phyloP scores from a whole-genome alignment of 768 basidiomycete species.

The Dioszegia hungarica region DNA sequence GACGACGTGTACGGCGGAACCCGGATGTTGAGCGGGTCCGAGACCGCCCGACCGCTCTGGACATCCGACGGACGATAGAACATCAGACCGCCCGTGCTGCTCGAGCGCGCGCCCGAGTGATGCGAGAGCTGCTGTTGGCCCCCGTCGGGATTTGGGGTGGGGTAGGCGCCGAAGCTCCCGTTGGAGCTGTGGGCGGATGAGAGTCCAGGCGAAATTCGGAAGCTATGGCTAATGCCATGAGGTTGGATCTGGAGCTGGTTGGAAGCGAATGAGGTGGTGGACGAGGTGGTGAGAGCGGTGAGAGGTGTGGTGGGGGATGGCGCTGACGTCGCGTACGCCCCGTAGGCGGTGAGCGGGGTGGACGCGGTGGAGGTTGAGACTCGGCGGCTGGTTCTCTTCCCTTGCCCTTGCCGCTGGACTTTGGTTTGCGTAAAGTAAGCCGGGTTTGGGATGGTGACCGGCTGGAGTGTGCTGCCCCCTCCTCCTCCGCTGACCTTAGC shows the following conservation, averaged over 20 bases:
- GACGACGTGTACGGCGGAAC: constrained; percentile 7
- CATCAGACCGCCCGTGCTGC: constrained; percentile 21
- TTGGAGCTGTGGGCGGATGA: constrained; percentile 9
- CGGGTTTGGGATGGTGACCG: constrained; percentile 3
- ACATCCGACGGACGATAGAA: not conserved
- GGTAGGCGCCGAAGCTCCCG: constrained; percentile 10
- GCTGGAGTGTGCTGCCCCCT: constrained; percentile 3
- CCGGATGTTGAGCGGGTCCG: constrained; percentile 11
- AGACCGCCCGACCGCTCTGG: constrained; percentile 12
- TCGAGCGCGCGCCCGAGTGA: constrained; percentile 24
- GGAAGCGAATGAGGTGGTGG: not conserved
- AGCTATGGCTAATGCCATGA: constrained; percentile 2
- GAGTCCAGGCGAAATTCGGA: not conserved
- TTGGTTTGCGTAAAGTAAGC: not conserved
- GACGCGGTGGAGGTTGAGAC: not conserved
- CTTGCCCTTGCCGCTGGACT: not conserved
- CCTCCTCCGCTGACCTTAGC: constrained; percentile 8
- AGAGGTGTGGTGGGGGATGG: constrained; percentile 10
- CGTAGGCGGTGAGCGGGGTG: not conserved
- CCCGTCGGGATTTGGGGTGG: constrained; percentile 5
- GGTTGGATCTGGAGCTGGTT: not conserved
- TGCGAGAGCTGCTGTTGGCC: no score
- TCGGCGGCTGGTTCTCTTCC: not conserved
- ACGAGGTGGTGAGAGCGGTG: constrained; percentile 1
- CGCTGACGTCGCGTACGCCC: not conserved